Percentiles rank a stretch among this genome's conserved stretches.
phyloP scores from a whole-genome alignment of 805 yeast species.

The Ogataea thermomethanolica region DNA sequence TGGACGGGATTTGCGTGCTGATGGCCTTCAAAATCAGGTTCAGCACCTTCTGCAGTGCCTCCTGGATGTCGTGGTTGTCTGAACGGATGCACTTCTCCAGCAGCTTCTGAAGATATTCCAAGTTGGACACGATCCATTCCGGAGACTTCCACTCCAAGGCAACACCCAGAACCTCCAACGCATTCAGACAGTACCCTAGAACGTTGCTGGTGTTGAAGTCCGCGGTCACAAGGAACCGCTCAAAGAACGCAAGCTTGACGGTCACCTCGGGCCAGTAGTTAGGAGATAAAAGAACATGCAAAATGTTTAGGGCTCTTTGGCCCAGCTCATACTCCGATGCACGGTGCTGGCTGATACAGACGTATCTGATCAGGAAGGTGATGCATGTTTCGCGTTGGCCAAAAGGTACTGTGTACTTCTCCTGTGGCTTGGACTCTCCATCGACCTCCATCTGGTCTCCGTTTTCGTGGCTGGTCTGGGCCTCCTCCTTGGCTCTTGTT shows the following conservation, averaged over 20 bases:
- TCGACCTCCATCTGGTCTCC: slow-evolving; percentile 23
- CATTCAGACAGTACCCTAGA: slow-evolving; percentile 80
- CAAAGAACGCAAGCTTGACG: slow-evolving; percentile 85
- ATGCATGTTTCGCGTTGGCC: slow-evolving; percentile 86
- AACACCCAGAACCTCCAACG: slow-evolving; percentile 82
- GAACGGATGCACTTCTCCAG: slow-evolving; percentile 79
- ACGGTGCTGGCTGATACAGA: slow-evolving; percentile 80
- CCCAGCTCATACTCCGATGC: slow-evolving; percentile 83
- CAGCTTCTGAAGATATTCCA: slow-evolving; percentile 64
- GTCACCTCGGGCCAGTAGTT: slow-evolving; percentile 83
- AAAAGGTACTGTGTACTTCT: slow-evolving; percentile 60
- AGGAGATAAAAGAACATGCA: slow-evolving; percentile 68
- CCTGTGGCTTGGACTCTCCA: slow-evolving; percentile 15
- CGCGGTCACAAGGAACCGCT: slow-evolving; percentile 74
- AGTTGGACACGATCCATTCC: slow-evolving; percentile 74
- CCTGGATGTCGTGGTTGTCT: slow-evolving; percentile 84
- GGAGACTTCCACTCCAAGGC: slow-evolving; percentile 74
- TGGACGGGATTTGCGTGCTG: slow-evolving; percentile 38
- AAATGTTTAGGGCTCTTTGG: slow-evolving; percentile 71
- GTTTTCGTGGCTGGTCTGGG: slow-evolving; percentile 10
- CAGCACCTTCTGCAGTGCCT: slow-evolving; percentile 72
- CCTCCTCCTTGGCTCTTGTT: slow-evolving; percentile 40
- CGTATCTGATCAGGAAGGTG: slow-evolving; percentile 80
- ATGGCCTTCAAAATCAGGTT: slow-evolving; percentile 67
- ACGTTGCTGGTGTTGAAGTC: slow-evolving; percentile 69